phyloP scores from a whole-genome alignment of 2,329 filamentous ascomycete species.

The Sordariomycetes sp. region DNA sequence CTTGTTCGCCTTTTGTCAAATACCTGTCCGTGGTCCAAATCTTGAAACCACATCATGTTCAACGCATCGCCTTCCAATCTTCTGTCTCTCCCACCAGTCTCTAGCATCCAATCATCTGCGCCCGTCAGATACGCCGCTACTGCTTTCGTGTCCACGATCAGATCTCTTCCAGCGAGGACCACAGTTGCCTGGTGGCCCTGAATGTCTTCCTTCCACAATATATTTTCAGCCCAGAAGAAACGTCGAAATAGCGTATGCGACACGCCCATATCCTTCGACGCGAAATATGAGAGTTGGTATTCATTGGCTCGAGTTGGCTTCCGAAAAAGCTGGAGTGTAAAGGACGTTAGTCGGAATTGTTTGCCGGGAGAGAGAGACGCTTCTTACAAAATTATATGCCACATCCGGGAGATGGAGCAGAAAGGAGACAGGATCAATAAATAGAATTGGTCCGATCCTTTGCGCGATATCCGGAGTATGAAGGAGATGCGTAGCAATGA shows the following conservation, averaged over 20 bases:
- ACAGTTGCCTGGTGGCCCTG: slow-evolving; percentile 30
- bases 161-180: slow-evolving; percentile 35
- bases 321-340: slow-evolving; percentile 21
- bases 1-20: slow-evolving; percentile 27
- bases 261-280: slow-evolving; percentile 45
- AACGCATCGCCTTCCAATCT: slow-evolving; percentile 25
- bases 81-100: slow-evolving; percentile 10
- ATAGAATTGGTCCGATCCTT: slow-evolving; percentile 34
- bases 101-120: slow-evolving; percentile 13
- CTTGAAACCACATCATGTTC: slow-evolving; percentile 42
- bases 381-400: slow-evolving; percentile 45
- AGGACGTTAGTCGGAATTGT: neutral
- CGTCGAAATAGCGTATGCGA: slow-evolving; percentile 44
- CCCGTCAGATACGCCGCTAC: slow-evolving; percentile 39
- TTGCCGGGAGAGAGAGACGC: neutral
- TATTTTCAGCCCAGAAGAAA: slow-evolving; percentile 52
- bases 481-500: slow-evolving; percentile 45
- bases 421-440: slow-evolving; percentile 51
- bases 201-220: slow-evolving; percentile 49
- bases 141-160: slow-evolving; percentile 41
- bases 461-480: slow-evolving; percentile 19
- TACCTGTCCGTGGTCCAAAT: slow-evolving; percentile 45
- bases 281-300: slow-evolving; percentile 49
- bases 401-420: slow-evolving; percentile 51
- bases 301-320: slow-evolving; percentile 39